phyloP scores from a whole-genome alignment of 2,329 filamentous ascomycete genomes.

The Exserohilum rostratum region DNA sequence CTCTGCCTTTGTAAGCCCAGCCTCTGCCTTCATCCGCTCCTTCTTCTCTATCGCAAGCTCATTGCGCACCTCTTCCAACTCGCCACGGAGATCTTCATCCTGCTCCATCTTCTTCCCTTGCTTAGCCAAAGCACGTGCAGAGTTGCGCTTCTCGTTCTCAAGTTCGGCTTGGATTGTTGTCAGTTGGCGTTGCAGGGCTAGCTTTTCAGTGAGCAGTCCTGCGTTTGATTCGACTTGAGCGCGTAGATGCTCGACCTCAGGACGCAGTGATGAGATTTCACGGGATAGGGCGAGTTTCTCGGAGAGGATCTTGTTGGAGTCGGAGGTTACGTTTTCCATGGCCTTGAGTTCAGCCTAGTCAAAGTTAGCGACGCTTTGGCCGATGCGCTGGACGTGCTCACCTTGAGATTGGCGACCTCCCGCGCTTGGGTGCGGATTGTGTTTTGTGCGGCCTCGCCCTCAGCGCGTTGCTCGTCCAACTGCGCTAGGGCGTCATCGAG shows the following conservation, averaged over 20 bases:
- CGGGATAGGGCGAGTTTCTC: conserved; percentile 68
- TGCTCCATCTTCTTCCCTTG: conserved; percentile 57
- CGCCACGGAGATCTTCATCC: conserved; percentile 54
- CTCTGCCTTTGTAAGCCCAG: conserved; percentile 47
- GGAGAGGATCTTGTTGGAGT: conserved; percentile 71
- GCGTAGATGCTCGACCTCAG: conserved; percentile 67
- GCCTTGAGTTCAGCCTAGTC: conserved; percentile 72
- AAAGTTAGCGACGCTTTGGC: conserved; percentile 29
- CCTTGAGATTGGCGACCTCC: conserved; percentile 64
- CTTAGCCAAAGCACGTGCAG: conserved; percentile 62
- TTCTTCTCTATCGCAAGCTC: conserved; percentile 55
- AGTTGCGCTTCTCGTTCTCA: conserved; percentile 77
- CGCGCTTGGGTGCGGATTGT: conserved; percentile 59
- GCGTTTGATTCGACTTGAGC: conserved; percentile 67
- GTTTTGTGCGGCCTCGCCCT: conserved; percentile 54
- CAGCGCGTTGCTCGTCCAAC: conserved; percentile 56
- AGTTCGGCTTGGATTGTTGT: conserved; percentile 79
- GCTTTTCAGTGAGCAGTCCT: conserved; percentile 75
- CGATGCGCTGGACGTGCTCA: conserved; percentile 54
- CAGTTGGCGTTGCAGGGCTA: conserved; percentile 78
- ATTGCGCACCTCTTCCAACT: conserved; percentile 54
- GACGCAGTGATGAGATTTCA: conserved; percentile 64
- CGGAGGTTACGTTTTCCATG: conserved; percentile 69
- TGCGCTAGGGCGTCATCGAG: conserved; percentile 56
- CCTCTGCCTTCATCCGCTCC: conserved; percentile 51